Base-by-base conservation (phyloP, 345 rosid genomes). In the Laguncularia racemosa region DNA sequence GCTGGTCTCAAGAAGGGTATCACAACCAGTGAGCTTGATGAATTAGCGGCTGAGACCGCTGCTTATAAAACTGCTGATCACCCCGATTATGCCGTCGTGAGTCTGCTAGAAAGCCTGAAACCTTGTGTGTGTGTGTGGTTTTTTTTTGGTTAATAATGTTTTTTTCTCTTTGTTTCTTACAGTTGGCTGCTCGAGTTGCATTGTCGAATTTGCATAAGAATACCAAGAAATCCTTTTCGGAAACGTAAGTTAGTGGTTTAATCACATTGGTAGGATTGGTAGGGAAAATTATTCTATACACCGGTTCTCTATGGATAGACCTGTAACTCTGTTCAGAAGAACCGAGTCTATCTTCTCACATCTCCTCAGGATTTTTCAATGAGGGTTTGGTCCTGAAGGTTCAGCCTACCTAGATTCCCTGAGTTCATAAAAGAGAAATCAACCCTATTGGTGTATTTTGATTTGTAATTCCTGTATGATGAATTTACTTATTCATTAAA, bases 141-240 rank as follows among this genome's bases (percentile, higher is more conserved):
- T 50, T 14, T 6, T 17, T 20, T 50, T 50, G 28, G 33, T 14
- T 19, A 19, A 20, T 10, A 14, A 49, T 15, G 17, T 51, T 14
- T 10, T 13, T 2, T 9, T 52, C 28, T 12, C n/a, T 53, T 56
- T 52, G 51, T 59, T n/a, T 71, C 43, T 51, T 59, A 55, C 87
- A 95, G 99, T 69, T 95, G 84, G 99, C 97, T 62, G 99, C 99
- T 0, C 85, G 99, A 68, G 85, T 95, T 64, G 99, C 74, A 58
- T 97, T 95, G 12, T 95, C 97, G 7, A 95, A 95, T 77, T 86
- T 95, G 58, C 97, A 95, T 68, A 95, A 95, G 82, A 95, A 90
- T 66, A 95, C 99, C 6, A 84, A 72, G 78, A 95, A 95, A 49
- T 84, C 80, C 2, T 95, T 95, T 67, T 95, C 99, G 0, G 99